A percentile compares a stretch with the other conserved stretches of the same genome.
Evolutionary conservation across 176 grass and related monocot species (phyloP).

Genomic region (Aegilops tauschii): DNA sequence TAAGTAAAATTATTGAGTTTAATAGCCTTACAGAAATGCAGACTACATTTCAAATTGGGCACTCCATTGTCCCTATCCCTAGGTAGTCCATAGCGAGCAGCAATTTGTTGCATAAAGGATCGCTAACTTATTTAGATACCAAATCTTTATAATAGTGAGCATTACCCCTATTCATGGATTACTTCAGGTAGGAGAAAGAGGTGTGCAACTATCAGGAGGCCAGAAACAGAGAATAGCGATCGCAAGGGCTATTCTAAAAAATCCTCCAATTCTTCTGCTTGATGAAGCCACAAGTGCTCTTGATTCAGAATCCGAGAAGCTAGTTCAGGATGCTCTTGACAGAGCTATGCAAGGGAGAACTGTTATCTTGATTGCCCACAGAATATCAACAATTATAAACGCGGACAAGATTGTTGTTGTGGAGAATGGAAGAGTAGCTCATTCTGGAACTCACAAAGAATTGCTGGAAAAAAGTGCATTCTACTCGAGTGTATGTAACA

Average conservation of each 20-base stretch:
- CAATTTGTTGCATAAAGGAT: background rate
- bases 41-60: background rate
- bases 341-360: constrained; percentile 58
- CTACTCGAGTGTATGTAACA: constrained; percentile 29
- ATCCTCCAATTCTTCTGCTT: constrained; percentile 68
- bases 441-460: constrained; percentile 52
- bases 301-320: constrained; percentile 70
- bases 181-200: constrained; percentile 56
- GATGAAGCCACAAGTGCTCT: constrained; percentile 75
- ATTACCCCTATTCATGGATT: background rate
- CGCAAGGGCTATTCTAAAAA: constrained; percentile 58
- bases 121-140: background rate
- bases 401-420: constrained; percentile 56
- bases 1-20: background rate
- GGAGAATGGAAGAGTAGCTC: constrained; percentile 53
- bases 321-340: constrained; percentile 59
- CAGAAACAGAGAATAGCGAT: constrained; percentile 74
- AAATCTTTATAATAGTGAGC: background rate
- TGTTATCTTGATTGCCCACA: constrained; percentile 63
- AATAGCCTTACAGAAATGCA: background rate
- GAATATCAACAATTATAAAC: constrained; percentile 56
- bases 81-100: background rate
- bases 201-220: constrained; percentile 62
- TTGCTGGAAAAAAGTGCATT: constrained; percentile 46
- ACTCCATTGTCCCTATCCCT: background rate